phyloP scores from a whole-genome alignment of 129 eudicot species.

The Centrapalus pauciflorus region DNA sequence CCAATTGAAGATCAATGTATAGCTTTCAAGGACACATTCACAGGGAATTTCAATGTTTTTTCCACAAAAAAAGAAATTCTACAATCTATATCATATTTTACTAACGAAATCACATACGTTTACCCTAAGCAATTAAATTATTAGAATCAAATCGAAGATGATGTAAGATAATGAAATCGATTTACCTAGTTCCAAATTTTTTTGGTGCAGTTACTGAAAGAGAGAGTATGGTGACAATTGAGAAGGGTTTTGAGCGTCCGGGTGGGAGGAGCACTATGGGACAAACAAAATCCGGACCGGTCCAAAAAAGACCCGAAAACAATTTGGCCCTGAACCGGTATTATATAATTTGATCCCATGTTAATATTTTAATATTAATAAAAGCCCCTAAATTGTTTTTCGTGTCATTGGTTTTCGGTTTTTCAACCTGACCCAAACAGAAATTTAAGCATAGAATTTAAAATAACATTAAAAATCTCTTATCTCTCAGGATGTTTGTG shows the following conservation, averaged over 20 bases:
- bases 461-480: no score
- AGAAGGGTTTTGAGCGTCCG: conserved; percentile 22
- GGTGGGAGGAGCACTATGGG: no score
- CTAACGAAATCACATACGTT: background rate
- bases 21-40: conserved; percentile 9
- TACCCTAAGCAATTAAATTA: background rate
- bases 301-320: no score
- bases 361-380: no score
- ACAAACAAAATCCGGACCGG: no score
- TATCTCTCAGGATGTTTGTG: no score
- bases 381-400: no score
- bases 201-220: background rate
- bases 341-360: no score
- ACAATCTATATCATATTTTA: background rate
- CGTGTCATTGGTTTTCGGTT: no score
- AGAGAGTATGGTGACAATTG: conserved; percentile 9
- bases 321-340: no score
- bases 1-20: conserved; percentile 4
- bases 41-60: background rate
- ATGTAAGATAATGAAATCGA: background rate
- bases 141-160: background rate
- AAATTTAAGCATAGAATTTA: no score
- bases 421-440: no score
- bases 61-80: background rate
- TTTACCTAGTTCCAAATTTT: conserved; percentile 14